Percentiles rank a stretch among this genome's conserved stretches.
These are phyloP conservation scores for Xylaria curta DNA, from an alignment of 495 filamentous ascomycete species.

Conservation along the genomic window DNA sequence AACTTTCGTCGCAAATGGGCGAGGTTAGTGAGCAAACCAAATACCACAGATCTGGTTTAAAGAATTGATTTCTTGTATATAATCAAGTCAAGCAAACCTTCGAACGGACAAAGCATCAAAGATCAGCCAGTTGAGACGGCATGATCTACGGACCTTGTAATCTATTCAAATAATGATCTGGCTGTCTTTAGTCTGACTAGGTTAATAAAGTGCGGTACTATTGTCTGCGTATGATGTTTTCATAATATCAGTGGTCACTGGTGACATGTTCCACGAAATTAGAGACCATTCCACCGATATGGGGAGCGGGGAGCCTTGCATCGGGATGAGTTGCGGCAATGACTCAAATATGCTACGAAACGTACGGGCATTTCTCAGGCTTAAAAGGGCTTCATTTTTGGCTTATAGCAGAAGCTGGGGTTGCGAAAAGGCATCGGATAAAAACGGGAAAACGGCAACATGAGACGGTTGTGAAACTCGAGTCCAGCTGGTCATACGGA, in stretches of 20 bases:
- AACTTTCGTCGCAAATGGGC: slow-evolving; percentile 11
- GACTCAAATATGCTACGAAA: background rate
- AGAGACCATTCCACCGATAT: background rate
- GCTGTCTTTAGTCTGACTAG: background rate
- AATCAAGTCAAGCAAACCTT: slow-evolving; percentile 21
- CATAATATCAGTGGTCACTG: background rate
- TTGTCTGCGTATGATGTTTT: background rate
- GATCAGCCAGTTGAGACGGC: slow-evolving; percentile 22
- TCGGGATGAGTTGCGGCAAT: background rate
- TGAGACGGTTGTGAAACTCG: slow-evolving; percentile 17
- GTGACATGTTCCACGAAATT: background rate
- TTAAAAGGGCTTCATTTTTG: background rate
- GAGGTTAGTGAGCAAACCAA: background rate
- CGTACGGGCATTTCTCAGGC: background rate
- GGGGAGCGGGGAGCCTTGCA: background rate
- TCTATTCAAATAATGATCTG: slow-evolving; percentile 11
- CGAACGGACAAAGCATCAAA: slow-evolving; percentile 11
- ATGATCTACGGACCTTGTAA: slow-evolving; percentile 16
- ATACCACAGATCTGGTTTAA: slow-evolving; percentile 16
- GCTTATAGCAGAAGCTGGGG: background rate
- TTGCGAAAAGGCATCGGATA: background rate
- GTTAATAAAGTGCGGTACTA: background rate
- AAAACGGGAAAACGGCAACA: background rate
- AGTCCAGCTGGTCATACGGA: background rate
- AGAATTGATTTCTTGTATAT: slow-evolving; percentile 25